Evolutionary conservation across 208 protist genomes (phyloP).

Genomic region (Crithidia thermophila): DNA sequence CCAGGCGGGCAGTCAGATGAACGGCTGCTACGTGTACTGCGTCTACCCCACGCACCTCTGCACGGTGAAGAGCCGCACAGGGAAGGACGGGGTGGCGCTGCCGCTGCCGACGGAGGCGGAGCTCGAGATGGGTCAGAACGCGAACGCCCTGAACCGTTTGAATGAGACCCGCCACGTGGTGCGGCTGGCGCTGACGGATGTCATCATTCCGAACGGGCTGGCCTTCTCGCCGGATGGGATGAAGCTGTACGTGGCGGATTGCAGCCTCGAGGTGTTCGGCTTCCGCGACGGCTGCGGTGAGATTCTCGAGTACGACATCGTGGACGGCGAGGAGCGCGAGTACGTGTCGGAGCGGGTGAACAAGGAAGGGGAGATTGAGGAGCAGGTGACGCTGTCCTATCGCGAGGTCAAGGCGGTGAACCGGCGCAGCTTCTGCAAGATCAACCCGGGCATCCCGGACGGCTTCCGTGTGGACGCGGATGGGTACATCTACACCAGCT

Average conservation of each 20-base stretch:
- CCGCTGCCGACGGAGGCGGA: constrained; percentile 20
- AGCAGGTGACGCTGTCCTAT: constrained; percentile 21
- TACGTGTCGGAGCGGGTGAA: constrained; percentile 23
- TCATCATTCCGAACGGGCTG: constrained; percentile 26
- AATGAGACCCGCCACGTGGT: constrained; percentile 23
- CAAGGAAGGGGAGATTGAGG: constrained; percentile 30
- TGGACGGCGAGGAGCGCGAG: constrained; percentile 19
- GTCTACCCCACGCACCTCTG: constrained; percentile 24
- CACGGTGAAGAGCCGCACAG: constrained; percentile 22
- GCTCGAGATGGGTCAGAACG: constrained; percentile 15
- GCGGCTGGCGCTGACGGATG: constrained; percentile 16
- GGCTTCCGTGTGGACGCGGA: constrained; percentile 36
- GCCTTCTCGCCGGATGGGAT: constrained; percentile 35
- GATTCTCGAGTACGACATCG: constrained; percentile 31
- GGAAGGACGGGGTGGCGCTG: constrained; percentile 20
- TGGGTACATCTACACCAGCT: constrained; percentile 36
- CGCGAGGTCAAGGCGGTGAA: constrained; percentile 31
- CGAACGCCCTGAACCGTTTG: constrained; percentile 13
- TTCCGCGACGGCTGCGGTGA: constrained; percentile 17
- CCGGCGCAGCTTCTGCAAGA: constrained; percentile 23
- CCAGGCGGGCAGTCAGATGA: constrained; percentile 25
- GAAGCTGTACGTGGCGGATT: constrained; percentile 36
- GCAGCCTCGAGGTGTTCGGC: constrained; percentile 19
- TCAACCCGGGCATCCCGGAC: constrained; percentile 30
- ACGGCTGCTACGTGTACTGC: constrained; percentile 31